These are phyloP conservation scores for Fraxinus albicans DNA, from an alignment of 305 asterid genomes.

Conservation along the genomic window DNA sequence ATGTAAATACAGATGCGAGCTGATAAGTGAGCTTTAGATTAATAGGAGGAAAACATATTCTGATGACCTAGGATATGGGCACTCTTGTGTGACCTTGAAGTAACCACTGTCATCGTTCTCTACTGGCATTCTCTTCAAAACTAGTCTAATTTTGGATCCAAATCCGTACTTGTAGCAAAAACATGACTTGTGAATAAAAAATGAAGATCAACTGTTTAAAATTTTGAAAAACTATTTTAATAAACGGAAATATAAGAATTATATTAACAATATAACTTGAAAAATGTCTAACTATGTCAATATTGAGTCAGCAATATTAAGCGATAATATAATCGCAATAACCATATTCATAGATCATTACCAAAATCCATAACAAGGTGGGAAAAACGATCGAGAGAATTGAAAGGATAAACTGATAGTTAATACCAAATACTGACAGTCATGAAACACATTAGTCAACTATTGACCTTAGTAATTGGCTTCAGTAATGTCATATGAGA, in stretches of 20 bases:
- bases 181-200: neutral
- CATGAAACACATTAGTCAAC: neutral
- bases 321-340: neutral
- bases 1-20: neutral
- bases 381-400: neutral
- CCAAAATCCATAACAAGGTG: neutral
- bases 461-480: neutral
- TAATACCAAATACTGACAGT: neutral
- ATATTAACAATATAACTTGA: neutral
- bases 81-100: neutral
- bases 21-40: neutral
- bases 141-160: conserved; percentile 6
- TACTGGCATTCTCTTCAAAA: conserved; percentile 1
- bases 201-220: neutral
- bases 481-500: neutral
- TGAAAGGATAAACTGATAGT: neutral
- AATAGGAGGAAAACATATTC: neutral
- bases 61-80: neutral
- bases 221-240: neutral
- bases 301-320: neutral
- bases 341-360: neutral
- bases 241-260: neutral
- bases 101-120: neutral
- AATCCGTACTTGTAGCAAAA: neutral
- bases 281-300: neutral